Evolutionary conservation across 2,329 filamentous ascomycete species (phyloP).

Genomic region (Orbilia blumenaviensis): DNA sequence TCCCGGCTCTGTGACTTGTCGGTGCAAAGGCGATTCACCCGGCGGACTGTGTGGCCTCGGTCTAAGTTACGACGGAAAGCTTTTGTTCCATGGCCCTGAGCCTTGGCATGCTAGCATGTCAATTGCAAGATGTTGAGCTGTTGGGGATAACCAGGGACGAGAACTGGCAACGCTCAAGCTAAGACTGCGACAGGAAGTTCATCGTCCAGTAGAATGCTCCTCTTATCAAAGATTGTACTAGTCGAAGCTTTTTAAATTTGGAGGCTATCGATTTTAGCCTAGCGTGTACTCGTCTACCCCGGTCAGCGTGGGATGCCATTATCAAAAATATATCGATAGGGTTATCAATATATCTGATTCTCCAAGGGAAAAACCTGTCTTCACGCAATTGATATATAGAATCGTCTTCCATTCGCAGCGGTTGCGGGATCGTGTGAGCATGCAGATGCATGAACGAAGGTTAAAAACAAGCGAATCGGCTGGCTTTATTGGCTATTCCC

Average conservation of each 20-base stretch:
- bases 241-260: not conserved
- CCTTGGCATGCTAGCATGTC: slow-evolving; percentile 25
- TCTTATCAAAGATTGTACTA: not conserved
- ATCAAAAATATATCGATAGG: slow-evolving; percentile 50
- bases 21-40: not conserved
- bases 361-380: not conserved
- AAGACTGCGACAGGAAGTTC: slow-evolving; percentile 24
- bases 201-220: not conserved
- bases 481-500: slow-evolving; percentile 12
- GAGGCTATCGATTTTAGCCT: slow-evolving; percentile 27
- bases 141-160: slow-evolving; percentile 25
- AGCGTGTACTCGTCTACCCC: slow-evolving; percentile 5
- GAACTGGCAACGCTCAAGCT: slow-evolving; percentile 3
- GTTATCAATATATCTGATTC: slow-evolving; percentile 20
- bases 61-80: not conserved
- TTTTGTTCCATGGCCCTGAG: slow-evolving; percentile 6
- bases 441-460: slow-evolving; percentile 17
- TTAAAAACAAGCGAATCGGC: slow-evolving; percentile 48
- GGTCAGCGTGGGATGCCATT: slow-evolving; percentile 42
- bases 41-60: not conserved
- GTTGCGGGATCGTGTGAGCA: slow-evolving; percentile 50
- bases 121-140: slow-evolving; percentile 25
- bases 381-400: not conserved
- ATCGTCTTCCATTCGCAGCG: not conserved
- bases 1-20: not conserved